Percentiles rank a stretch among this genome's conserved stretches.
phyloP scores from a whole-genome alignment of 306 rosid species.

The Trifolium subterraneum region DNA sequence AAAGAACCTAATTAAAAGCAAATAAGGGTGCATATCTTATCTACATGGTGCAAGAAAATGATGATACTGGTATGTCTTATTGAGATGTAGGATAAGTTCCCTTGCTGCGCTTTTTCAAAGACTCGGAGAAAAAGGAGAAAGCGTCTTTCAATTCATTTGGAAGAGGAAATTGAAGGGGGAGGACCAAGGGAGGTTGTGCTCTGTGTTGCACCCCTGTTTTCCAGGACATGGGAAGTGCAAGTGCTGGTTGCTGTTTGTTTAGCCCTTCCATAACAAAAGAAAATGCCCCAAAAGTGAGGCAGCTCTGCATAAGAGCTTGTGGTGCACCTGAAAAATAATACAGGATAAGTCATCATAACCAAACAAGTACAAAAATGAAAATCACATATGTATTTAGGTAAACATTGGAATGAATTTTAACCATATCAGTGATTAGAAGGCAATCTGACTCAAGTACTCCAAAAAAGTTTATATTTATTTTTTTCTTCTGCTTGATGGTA shows the following conservation, averaged over 20 bases:
- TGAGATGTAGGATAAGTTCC: slow-evolving; percentile 48
- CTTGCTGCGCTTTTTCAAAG: slow-evolving; percentile 64
- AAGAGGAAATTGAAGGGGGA: slow-evolving; percentile 83
- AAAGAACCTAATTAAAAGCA: slow-evolving; percentile 20
- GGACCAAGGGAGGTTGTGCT: slow-evolving; percentile 48
- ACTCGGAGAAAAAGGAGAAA: slow-evolving; percentile 66
- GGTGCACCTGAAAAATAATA: slow-evolving; percentile 79
- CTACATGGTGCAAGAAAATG: slow-evolving; percentile 43
- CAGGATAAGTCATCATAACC: slow-evolving; percentile 25
- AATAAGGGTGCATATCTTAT: slow-evolving; percentile 36
- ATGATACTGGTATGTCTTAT: slow-evolving; percentile 42
- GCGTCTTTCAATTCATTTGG: slow-evolving; percentile 79
- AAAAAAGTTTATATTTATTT: background rate
- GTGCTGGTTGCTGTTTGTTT: slow-evolving; percentile 92
- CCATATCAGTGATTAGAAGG: slow-evolving; percentile 7
- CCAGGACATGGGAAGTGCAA: slow-evolving; percentile 72
- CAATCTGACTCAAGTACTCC: background rate
- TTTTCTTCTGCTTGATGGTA: background rate
- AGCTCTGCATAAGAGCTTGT: slow-evolving; percentile 91
- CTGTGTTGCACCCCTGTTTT: slow-evolving; percentile 44
- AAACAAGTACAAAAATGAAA: slow-evolving; percentile 27
- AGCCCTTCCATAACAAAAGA: slow-evolving; percentile 87
- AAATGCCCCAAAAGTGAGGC: slow-evolving; percentile 93
- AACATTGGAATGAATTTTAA: slow-evolving; percentile 16
- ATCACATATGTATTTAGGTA: slow-evolving; percentile 27